Base-by-base conservation (phyloP, 176 grass and related monocot genomes). In the Oryza glumipatula region DNA sequence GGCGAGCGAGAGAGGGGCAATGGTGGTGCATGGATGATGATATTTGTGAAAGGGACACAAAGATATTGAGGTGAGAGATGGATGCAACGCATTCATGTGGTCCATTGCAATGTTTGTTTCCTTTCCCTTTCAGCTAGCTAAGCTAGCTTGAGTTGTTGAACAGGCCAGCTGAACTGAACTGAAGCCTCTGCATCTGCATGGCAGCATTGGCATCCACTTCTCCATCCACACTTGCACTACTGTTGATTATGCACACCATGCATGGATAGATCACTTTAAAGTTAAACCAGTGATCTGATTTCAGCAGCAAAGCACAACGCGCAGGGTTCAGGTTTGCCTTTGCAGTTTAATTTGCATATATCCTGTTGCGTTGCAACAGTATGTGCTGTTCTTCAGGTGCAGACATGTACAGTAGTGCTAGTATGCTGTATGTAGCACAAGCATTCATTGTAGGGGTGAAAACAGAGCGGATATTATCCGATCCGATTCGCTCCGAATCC, bases 111-210 rank as follows among this genome's bases (percentile, higher is more conserved):
- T 83, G 70, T 86, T 81, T 66, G 90, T 92, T 92, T 92, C 90
- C 90, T 92, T 86, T 92, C 90, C 86, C 83, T 92, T 89, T 89
- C 83, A 83, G 70, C 79, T 69, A 83, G 70, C 79, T 69, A 83
- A 83, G 70, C 79, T 69, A 83, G 70, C 79, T 69, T 11, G 17
- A 72, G 48, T 16, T 71, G 64, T 48, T 49, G 41, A 36, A 3
- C 79, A 48, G 52, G 6, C 16, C 16, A 26, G 6, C 58, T n/a
- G 56, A 61, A 41, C 58, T 22, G n/a, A 24, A 32, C 13, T 5
- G 17, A 6, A 56, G 16, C 36, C 16, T 54, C 16, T 54, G 51
- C 51, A 19, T 21, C 52, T 58, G 17, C 52, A 5, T 48, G 12
- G 46, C n/a, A 51, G 41, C 41, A 44, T 44, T 32, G 58, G 46